phyloP scores from a whole-genome alignment of 2,329 filamentous ascomycete species.

The Macrophomina tecta region DNA sequence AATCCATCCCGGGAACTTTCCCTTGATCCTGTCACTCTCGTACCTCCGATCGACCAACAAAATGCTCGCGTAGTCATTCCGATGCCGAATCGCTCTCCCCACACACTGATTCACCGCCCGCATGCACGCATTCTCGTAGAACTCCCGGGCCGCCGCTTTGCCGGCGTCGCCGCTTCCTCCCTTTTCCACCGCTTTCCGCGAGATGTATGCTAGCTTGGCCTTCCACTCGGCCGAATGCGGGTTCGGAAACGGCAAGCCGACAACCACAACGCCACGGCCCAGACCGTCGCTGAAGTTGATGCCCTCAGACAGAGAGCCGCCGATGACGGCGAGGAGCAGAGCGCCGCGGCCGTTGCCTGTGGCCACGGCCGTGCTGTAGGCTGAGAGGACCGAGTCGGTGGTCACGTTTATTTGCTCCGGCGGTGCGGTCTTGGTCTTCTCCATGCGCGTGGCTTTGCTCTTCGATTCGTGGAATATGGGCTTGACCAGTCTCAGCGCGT shows the following conservation, averaged over 20 bases:
- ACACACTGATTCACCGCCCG: slow-evolving; percentile 96
- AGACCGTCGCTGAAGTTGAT: slow-evolving; percentile 97
- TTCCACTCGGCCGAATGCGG: slow-evolving; percentile 90
- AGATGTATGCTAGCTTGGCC: slow-evolving; percentile 86
- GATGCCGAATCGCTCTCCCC: slow-evolving; percentile 87
- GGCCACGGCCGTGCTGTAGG: slow-evolving; percentile 73
- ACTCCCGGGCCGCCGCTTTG: slow-evolving; percentile 68
- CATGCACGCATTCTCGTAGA: slow-evolving; percentile 96
- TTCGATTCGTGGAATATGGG: slow-evolving; percentile 49
- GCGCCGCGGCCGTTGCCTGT: slow-evolving; percentile 65
- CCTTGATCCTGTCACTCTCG: slow-evolving; percentile 71
- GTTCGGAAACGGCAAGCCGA: slow-evolving; percentile 93
- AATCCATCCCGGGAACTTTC: slow-evolving; percentile 91
- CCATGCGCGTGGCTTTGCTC: slow-evolving; percentile 5
- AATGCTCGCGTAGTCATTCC: slow-evolving; percentile 87
- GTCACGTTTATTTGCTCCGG: slow-evolving; percentile 33
- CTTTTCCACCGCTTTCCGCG: slow-evolving; percentile 58
- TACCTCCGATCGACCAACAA: slow-evolving; percentile 84
- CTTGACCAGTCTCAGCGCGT: slow-evolving; percentile 65
- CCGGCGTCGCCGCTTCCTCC: slow-evolving; percentile 45
- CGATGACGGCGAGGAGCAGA: slow-evolving; percentile 86
- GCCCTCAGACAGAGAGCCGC: slow-evolving; percentile 93
- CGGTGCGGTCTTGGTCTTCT: neutral
- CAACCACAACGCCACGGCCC: slow-evolving; percentile 87
- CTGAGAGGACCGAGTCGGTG: slow-evolving; percentile 72